These are phyloP conservation scores for Backusella sp. DNA, from an alignment of 192 early-diverging fungal genomes.

Conservation along the genomic window DNA sequence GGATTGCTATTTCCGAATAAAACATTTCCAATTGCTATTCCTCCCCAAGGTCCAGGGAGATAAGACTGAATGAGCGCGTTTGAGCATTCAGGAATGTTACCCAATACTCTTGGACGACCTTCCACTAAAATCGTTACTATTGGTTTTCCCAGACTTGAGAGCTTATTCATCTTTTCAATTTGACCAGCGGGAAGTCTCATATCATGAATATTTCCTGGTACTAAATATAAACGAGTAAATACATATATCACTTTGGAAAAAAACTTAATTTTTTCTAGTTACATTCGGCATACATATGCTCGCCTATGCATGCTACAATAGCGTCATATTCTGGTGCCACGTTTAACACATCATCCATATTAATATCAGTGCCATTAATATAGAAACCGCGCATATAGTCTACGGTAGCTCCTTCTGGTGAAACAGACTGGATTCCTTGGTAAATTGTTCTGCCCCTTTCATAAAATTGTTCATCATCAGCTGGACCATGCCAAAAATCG, in stretches of 20 bases:
- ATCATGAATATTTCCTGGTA: constrained; percentile 50
- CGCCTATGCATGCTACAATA: constrained; percentile 54
- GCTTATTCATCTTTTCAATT: constrained; percentile 41
- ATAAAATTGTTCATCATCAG: constrained; percentile 46
- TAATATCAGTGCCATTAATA: constrained; percentile 39
- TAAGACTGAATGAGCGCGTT: constrained; percentile 50
- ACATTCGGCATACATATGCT: constrained; percentile 59
- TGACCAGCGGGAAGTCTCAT: constrained; percentile 47
- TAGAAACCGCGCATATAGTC: constrained; percentile 41
- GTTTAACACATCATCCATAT: constrained; percentile 17
- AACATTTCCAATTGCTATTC: constrained; percentile 54
- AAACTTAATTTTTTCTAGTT: neutral
- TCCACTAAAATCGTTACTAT: constrained; percentile 51
- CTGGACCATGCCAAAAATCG: constrained; percentile 42
- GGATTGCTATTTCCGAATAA: constrained; percentile 58
- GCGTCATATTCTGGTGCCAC: constrained; percentile 46
- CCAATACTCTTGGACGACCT: constrained; percentile 55
- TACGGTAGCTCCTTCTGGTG: constrained; percentile 16
- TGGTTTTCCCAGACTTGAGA: constrained; percentile 23
- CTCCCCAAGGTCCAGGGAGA: constrained; percentile 59
- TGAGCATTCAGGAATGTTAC: constrained; percentile 38
- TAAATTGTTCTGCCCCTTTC: constrained; percentile 36
- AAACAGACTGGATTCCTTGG: constrained; percentile 33
- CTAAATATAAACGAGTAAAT: constrained; percentile 6
- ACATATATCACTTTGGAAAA: neutral